Evolutionary conservation across 192 early-diverging fungal genomes (phyloP).

Genomic region (Spizellomyces punctatus): DNA sequence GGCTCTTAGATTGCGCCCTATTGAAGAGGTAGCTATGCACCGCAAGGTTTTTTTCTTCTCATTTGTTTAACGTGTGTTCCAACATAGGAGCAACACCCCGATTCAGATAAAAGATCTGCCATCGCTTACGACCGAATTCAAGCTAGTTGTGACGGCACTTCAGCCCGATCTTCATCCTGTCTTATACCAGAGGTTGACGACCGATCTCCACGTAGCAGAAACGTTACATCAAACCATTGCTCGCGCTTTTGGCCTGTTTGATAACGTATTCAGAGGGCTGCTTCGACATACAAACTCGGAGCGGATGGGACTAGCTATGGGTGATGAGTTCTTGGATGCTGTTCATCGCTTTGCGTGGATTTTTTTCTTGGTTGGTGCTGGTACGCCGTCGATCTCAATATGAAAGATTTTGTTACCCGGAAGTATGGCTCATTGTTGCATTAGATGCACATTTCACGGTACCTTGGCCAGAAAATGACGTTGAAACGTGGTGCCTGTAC

Average conservation of each 20-base stretch:
- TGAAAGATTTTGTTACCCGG: no score
- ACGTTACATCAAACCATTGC: neutral
- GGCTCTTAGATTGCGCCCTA: slow-evolving; percentile 1
- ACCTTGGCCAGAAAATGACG: slow-evolving; percentile 10
- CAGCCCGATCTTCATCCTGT: neutral
- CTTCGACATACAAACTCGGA: neutral
- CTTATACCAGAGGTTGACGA: neutral
- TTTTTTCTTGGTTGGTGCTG: slow-evolving; percentile 25
- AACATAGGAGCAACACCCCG: neutral
- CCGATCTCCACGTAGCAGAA: neutral
- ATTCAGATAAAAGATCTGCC: slow-evolving; percentile 2
- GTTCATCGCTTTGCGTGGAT: slow-evolving; percentile 23
- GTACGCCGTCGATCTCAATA: neutral
- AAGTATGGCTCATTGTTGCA: no score
- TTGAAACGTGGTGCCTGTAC: slow-evolving; percentile 15
- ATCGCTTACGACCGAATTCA: neutral
- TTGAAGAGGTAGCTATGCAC: neutral
- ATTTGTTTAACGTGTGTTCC: neutral
- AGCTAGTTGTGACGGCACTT: neutral
- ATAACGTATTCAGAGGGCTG: slow-evolving; percentile 6
- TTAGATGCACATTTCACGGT: neutral
- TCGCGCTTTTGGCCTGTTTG: neutral
- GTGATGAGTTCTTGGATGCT: slow-evolving; percentile 12
- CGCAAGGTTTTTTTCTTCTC: neutral
- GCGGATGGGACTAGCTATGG: neutral